Conservation (phyloP, 176 grass and related monocot species). For the Melocanna baccifera region DNA sequence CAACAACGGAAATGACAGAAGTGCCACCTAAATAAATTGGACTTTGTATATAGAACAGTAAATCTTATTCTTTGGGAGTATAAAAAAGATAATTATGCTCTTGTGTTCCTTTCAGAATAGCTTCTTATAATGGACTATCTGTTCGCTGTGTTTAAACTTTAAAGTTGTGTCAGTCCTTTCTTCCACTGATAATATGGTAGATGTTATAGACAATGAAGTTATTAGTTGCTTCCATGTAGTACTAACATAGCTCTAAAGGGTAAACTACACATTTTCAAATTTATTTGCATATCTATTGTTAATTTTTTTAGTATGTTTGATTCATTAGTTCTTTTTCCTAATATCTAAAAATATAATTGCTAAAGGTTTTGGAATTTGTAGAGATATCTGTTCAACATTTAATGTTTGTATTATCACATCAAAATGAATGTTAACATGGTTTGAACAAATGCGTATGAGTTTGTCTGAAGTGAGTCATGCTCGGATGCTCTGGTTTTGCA, state of each 20-base stretch:
- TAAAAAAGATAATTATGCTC: background rate
- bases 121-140: background rate
- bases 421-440: background rate
- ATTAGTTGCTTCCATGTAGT: slow-evolving; percentile 5
- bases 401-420: background rate
- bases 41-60: background rate
- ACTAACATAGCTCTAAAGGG: background rate
- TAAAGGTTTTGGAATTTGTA: background rate
- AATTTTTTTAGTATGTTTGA: background rate
- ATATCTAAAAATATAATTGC: background rate
- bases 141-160: background rate
- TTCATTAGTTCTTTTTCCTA: background rate
- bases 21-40: background rate
- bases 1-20: background rate
- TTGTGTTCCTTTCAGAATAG: background rate
- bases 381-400: background rate
- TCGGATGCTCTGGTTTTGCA: background rate
- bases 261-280: background rate
- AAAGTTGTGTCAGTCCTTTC: background rate
- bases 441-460: background rate
- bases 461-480: background rate
- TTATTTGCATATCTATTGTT: slow-evolving; percentile 10
- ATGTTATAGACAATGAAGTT: background rate
- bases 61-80: background rate
- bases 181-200: slow-evolving; percentile 10